Evolutionary conservation across 345 rosid genomes (phyloP).

Genomic region (Euphorbia peplus): DNA sequence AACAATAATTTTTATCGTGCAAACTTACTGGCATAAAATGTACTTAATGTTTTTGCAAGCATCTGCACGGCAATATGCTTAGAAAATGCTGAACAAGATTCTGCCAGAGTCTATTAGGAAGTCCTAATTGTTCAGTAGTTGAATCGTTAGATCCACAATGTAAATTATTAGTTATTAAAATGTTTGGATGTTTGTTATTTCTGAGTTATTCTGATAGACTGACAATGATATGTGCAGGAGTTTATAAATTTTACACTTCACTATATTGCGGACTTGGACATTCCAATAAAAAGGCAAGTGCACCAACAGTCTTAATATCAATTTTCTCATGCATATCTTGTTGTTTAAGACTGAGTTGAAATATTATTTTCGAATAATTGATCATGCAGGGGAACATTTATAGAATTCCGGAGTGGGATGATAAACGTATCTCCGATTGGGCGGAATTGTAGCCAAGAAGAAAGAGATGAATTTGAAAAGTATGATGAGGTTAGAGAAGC

Average conservation of each 20-base stretch:
- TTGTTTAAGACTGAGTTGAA: background rate
- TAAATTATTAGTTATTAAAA: background rate
- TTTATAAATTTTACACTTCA: conserved; percentile 76
- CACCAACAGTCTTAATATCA: background rate
- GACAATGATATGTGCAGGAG: conserved; percentile 56
- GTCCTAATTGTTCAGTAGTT: conserved; percentile 3
- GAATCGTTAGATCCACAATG: background rate
- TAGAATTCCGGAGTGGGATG: conserved; percentile 98
- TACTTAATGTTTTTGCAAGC: background rate
- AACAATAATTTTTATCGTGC: background rate
- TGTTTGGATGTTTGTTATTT: background rate
- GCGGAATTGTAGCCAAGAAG: conserved; percentile 98
- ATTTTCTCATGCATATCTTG: conserved; percentile 5
- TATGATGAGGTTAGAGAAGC: conserved; percentile 72
- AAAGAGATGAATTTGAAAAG: conserved; percentile 92
- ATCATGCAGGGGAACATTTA: conserved; percentile 78
- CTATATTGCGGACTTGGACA: conserved; percentile 94
- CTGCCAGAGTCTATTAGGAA: background rate
- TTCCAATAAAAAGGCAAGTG: conserved; percentile 85
- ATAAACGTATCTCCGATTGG: conserved; percentile 96
- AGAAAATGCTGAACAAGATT: background rate
- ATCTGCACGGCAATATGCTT: background rate
- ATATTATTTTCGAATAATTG: conserved; percentile 3
- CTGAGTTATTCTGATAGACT: conserved; percentile 15
- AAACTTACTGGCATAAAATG: background rate